Evolutionary conservation across 306 rosid species (phyloP).

Genomic region (Ceratonia siliqua): DNA sequence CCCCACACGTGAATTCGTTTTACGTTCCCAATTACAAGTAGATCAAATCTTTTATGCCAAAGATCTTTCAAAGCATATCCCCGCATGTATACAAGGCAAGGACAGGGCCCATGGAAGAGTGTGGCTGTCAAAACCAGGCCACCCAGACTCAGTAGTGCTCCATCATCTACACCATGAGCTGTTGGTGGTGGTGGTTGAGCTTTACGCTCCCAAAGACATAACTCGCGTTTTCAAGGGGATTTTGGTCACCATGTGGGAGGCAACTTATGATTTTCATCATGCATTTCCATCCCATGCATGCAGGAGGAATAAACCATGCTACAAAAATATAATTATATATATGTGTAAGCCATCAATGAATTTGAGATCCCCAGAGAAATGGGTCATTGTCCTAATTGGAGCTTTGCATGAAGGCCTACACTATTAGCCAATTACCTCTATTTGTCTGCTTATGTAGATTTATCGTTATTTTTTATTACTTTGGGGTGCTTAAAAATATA

Average conservation of each 20-base stretch:
- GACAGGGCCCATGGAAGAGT: conserved; percentile 21
- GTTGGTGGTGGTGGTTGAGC: background rate
- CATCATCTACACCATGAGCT: too few relatives aligned
- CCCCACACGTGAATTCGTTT: too few relatives aligned
- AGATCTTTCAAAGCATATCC: conserved; percentile 27
- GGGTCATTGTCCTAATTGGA: background rate
- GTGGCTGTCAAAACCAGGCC: conserved; percentile 28
- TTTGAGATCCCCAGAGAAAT: background rate
- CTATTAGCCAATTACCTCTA: background rate
- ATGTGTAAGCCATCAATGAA: background rate
- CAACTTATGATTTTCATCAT: background rate
- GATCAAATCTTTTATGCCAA: conserved; percentile 8
- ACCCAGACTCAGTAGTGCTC: conserved; percentile 6
- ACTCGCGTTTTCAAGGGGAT: background rate
- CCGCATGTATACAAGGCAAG: background rate
- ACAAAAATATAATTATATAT: background rate
- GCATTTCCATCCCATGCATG: background rate
- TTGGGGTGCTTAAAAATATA: background rate
- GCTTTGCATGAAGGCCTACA: background rate
- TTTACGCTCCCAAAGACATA: conserved; percentile 10
- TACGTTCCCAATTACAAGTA: background rate
- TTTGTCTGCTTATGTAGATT: background rate
- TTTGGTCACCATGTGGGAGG: background rate
- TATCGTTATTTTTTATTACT: background rate
- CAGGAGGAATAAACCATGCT: background rate